A percentile compares a stretch with the other conserved stretches of the same genome.
Evolutionary conservation across 2,329 filamentous ascomycete species (phyloP).

Genomic region (Myriosclerotinia duriaeana): DNA sequence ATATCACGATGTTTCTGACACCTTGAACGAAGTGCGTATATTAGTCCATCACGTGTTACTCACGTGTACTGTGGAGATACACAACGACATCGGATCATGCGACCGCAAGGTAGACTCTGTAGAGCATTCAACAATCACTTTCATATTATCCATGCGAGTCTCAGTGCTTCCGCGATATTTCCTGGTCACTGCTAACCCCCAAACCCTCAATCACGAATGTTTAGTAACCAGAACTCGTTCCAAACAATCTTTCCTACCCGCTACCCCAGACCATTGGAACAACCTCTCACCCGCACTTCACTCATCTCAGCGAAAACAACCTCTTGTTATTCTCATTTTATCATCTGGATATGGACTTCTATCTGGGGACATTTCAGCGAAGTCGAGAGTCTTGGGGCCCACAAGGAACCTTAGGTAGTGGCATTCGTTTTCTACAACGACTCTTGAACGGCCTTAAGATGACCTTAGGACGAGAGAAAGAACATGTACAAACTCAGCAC

Average conservation of each 20-base stretch:
- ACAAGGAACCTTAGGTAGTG: neutral
- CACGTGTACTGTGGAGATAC: neutral
- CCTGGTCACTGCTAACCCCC: neutral
- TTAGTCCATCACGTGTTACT: neutral
- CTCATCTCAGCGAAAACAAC: too few species aligned
- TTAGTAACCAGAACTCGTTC: neutral
- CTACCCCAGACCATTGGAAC: neutral
- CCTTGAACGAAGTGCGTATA: fast-evolving
- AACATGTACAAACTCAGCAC: neutral
- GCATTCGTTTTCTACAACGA: neutral
- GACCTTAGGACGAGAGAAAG: neutral
- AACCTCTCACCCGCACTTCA: neutral
- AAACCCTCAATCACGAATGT: neutral
- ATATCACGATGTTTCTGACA: too few species aligned
- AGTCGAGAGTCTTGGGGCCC: neutral
- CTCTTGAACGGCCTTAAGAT: neutral
- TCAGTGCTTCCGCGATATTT: neutral
- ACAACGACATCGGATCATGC: neutral
- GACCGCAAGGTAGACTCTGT: too few species aligned
- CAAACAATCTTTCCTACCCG: neutral
- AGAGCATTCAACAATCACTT: too few species aligned
- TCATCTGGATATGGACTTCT: neutral
- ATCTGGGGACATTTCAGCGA: neutral
- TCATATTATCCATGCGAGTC: neutral
- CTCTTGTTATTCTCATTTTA: too few species aligned